These are phyloP conservation scores for Fusarium scirpi DNA, from an alignment of 2,329 filamentous ascomycete genomes.

Conservation along the genomic window DNA sequence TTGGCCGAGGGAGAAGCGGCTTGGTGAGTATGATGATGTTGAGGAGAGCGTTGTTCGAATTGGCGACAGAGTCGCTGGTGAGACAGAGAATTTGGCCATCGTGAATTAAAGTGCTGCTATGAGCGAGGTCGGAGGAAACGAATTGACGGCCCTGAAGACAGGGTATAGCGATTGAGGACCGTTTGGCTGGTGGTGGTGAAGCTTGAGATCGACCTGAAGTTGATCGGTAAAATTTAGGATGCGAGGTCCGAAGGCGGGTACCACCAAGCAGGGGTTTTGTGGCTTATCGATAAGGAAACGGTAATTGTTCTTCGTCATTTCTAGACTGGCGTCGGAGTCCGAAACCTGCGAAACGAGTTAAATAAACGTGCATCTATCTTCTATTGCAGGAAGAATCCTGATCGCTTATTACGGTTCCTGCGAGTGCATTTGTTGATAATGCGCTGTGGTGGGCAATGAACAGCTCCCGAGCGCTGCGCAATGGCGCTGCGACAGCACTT, in stretches of 20 bases:
- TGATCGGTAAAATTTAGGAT: conserved; percentile 49
- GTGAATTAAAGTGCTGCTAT: conserved; percentile 1
- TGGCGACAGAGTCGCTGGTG: conserved; percentile 48
- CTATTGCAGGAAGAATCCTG: not conserved
- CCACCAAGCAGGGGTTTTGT: conserved; percentile 15
- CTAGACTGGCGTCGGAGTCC: conserved; percentile 18
- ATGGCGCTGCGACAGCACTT: conserved; percentile 36
- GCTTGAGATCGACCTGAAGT: conserved; percentile 30
- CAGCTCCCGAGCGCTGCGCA: conserved; percentile 40
- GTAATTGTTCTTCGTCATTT: conserved; percentile 31
- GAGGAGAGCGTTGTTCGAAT: conserved; percentile 47
- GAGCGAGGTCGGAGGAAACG: conserved; percentile 10
- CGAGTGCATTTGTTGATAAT: conserved; percentile 22
- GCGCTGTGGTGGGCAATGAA: conserved; percentile 42
- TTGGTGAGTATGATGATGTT: conserved; percentile 42
- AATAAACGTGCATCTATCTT: conserved; percentile 2
- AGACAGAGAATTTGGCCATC: conserved; percentile 50
- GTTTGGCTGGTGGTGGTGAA: conserved; percentile 23
- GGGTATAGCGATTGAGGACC: conserved; percentile 24
- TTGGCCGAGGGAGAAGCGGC: conserved; percentile 61
- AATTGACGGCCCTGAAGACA: conserved; percentile 27
- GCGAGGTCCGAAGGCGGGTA: conserved; percentile 34
- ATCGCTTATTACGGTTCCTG: not conserved
- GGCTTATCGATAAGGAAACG: conserved; percentile 48
- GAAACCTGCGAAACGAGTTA: conserved; percentile 11